Evolutionary conservation across 768 basidiomycete species (phyloP).

Genomic region (Boletus huronensis): DNA sequence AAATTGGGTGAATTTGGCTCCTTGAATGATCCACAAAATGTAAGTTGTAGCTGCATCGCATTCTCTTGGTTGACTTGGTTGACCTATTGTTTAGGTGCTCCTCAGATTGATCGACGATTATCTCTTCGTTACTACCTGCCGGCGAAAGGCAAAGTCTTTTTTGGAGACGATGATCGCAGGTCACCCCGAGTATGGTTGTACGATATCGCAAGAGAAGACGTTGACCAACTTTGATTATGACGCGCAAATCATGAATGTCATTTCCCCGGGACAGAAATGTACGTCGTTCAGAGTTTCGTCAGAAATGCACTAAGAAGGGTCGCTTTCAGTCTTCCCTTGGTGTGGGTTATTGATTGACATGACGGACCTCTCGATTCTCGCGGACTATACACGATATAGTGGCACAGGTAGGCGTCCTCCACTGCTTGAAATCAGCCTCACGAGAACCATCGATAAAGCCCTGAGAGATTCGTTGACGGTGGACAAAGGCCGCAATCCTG

Average conservation of each 20-base stretch:
- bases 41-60: slow-evolving; percentile 35
- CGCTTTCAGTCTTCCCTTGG: slow-evolving; percentile 79
- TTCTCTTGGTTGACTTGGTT: neutral
- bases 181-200: slow-evolving; percentile 93
- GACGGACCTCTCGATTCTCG: slow-evolving; percentile 69
- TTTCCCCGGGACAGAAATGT: slow-evolving; percentile 45
- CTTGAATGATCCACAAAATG: slow-evolving; percentile 55
- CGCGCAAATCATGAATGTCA: slow-evolving; percentile 50
- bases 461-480: slow-evolving; percentile 69
- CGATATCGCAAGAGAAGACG: slow-evolving; percentile 85
- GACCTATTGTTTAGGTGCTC: slow-evolving; percentile 49
- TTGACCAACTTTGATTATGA: slow-evolving; percentile 79
- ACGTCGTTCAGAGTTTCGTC: slow-evolving; percentile 4
- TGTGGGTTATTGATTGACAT: slow-evolving; percentile 85
- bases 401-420: slow-evolving; percentile 47
- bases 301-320: neutral
- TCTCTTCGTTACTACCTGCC: slow-evolving; percentile 74
- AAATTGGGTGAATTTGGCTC: slow-evolving; percentile 43
- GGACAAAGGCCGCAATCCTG: slow-evolving; percentile 59
- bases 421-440: neutral
- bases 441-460: slow-evolving; percentile 37
- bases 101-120: slow-evolving; percentile 95
- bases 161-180: slow-evolving; percentile 75
- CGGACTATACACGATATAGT: slow-evolving; percentile 72
- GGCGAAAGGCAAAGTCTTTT: slow-evolving; percentile 59